Base-by-base conservation (phyloP, 108 stramenopile genomes). In the Skeletonema menzelii region DNA sequence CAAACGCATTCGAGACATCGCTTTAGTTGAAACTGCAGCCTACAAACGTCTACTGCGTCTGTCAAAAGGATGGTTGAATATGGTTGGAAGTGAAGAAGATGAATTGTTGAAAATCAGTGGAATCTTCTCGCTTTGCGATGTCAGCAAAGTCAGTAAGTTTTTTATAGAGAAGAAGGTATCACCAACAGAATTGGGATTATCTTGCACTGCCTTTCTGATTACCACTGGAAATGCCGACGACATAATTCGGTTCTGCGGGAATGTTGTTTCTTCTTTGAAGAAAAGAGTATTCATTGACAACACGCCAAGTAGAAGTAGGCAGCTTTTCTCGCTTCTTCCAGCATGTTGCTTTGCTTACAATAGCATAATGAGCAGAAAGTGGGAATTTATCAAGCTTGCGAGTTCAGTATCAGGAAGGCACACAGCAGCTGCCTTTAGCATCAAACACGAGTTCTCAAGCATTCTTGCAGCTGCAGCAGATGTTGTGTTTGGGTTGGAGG, bases 1-100 rank as follows among this genome's bases (percentile, higher is more conserved):
- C 63, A 76, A 81, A 61, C 82, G 92, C n/a, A 88, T 91, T 32
- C 69, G 80, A 26, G 90, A 89, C 56, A 62, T 88, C 28, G 83
- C 88, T 38, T 35, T 63, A 14, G 63, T 87, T 13, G 89, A 93
- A 55, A 22, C 79, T 6, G 67, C 80, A 26, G 68, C 83, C 20
- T 88, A 60, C 49, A 44, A 72, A 20, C 87, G 87, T 3, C 37
- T 88, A 14, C 31, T 37, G 14, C 49, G 27, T 22, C 49, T 47
- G 19, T 11, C n/a, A 55, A 84, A 84, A 37, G 70, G 82, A 65
- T 77, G 75, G 77, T 40, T 77, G 26, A 34, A 46, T 26, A 20
- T 56, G 40, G 69, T 34, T n/a, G 55, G 20, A 19, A 61, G 40
- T 13, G 49, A 32, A 1, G 63, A 40, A 8, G 75, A 76, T 0